Evolutionary conservation across 2,329 filamentous ascomycete genomes (phyloP).

Genomic region (Blumeria hordei): DNA sequence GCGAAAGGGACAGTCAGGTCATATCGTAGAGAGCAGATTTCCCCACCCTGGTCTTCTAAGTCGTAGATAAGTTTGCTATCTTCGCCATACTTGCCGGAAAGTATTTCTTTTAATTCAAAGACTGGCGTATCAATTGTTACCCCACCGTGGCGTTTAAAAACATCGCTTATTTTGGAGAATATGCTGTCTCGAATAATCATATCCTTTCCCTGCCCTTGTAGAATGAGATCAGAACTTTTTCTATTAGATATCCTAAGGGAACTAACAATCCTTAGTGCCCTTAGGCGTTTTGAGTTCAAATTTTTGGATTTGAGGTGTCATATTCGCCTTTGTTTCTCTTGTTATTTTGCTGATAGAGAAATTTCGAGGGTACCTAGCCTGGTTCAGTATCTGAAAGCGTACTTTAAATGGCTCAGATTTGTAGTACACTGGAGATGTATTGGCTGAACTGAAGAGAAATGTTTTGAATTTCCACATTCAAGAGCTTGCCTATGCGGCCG

Average conservation of each 20-base stretch:
- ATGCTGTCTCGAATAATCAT: constrained; percentile 64
- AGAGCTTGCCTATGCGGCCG: no score
- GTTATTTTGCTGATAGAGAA: constrained; percentile 8
- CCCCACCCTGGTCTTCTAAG: constrained; percentile 66
- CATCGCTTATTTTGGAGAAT: constrained; percentile 47
- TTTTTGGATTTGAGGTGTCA: constrained; percentile 19
- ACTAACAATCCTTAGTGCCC: constrained; percentile 61
- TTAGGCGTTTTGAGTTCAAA: constrained; percentile 73
- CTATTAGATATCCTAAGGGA: constrained; percentile 1
- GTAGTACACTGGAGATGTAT: no score
- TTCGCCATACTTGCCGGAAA: constrained; percentile 78
- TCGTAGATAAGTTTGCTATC: constrained; percentile 86
- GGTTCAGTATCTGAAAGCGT: no score
- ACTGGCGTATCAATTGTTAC: constrained; percentile 61
- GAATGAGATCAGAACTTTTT: constrained; percentile 3
- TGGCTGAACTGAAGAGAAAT: no score
- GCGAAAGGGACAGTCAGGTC: constrained; percentile 80
- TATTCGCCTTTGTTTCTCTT: constrained; percentile 7
- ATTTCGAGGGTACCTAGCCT: constrained; percentile 2
- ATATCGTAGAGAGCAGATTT: constrained; percentile 64
- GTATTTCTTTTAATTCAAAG: constrained; percentile 69
- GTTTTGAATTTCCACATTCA: no score
- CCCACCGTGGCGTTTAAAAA: constrained; percentile 67
- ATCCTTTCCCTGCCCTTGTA: constrained; percentile 41
- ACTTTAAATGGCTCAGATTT: no score